Conservation (phyloP, 805 yeast species). For the Candida michaelii region DNA sequence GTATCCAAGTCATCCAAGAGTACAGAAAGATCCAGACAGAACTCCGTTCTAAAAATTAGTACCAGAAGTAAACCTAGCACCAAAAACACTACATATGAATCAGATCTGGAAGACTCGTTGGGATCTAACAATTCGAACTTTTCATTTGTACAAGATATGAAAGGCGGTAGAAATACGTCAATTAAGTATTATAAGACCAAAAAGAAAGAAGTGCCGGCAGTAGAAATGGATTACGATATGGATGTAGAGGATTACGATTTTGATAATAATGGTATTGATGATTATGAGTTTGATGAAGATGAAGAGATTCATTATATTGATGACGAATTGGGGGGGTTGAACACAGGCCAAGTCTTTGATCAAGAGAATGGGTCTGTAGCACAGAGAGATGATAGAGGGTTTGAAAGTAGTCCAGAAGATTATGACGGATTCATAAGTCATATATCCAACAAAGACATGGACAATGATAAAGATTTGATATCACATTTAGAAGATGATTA, state of each 20-base stretch:
- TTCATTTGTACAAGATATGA: constrained; percentile 40
- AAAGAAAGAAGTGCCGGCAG: neutral
- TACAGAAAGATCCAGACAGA: too few species aligned
- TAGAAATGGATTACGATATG: constrained; percentile 23
- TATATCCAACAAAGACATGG: constrained; percentile 8
- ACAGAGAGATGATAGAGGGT: too few species aligned
- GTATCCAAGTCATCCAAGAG: neutral
- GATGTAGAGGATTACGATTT: constrained; percentile 40
- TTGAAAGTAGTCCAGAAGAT: too few species aligned
- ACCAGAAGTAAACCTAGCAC: neutral
- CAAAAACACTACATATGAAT: neutral
- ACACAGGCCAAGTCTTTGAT: too few species aligned
- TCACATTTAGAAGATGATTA: constrained; percentile 6
- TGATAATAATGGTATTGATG: constrained; percentile 43
- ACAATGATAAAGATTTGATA: constrained; percentile 6
- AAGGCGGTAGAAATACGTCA: constrained; percentile 44
- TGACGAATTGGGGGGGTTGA: too few species aligned
- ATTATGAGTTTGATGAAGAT: constrained; percentile 21
- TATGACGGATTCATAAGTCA: constrained; percentile 5
- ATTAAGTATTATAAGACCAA: constrained; percentile 41
- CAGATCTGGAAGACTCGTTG: constrained; percentile 21
- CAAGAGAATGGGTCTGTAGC: too few species aligned
- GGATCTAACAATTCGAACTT: constrained; percentile 30
- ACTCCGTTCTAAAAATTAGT: too few species aligned
- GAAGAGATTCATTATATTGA: constrained; percentile 22